Evolutionary conservation across 805 yeast species (phyloP).

Genomic region (Suhomyces pyralidae): DNA sequence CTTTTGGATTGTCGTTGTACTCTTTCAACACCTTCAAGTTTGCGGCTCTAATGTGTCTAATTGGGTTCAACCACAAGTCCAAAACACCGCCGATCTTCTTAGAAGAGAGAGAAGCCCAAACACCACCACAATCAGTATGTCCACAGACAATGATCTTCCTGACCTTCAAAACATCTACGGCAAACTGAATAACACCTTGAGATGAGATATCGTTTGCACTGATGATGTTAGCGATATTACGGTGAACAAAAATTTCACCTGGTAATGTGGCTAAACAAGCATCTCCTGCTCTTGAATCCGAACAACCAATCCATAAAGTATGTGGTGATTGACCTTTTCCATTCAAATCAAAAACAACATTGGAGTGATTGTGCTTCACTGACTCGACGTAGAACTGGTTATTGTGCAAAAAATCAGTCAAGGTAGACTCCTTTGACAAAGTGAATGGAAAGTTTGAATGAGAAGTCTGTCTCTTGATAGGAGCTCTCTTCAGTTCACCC

Average conservation of each 20-base stretch:
- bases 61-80: conserved; percentile 69
- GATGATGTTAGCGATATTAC: conserved; percentile 83
- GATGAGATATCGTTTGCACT: conserved; percentile 68
- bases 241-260: conserved; percentile 86
- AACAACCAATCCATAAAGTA: conserved; percentile 91
- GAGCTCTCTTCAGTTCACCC: background rate
- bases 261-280: conserved; percentile 72
- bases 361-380: conserved; percentile 50
- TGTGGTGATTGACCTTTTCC: conserved; percentile 89
- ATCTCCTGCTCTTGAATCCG: conserved; percentile 89
- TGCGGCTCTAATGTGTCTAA: conserved; percentile 64
- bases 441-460: conserved; percentile 41
- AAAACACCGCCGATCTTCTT: conserved; percentile 65
- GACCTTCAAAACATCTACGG: conserved; percentile 80
- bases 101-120: conserved; percentile 70
- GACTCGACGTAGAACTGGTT: conserved; percentile 47
- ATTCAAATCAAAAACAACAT: conserved; percentile 54
- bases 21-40: conserved; percentile 49
- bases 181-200: conserved; percentile 80
- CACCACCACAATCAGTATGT: conserved; percentile 94
- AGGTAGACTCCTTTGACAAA: conserved; percentile 45
- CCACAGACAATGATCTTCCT: conserved; percentile 84
- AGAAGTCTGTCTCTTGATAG: conserved; percentile 2
- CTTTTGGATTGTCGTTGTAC: conserved; percentile 46
- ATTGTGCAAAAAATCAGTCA: conserved; percentile 47